Evolutionary conservation across 73 alveolate species (phyloP).

Genomic region (Urostyla sp.): DNA sequence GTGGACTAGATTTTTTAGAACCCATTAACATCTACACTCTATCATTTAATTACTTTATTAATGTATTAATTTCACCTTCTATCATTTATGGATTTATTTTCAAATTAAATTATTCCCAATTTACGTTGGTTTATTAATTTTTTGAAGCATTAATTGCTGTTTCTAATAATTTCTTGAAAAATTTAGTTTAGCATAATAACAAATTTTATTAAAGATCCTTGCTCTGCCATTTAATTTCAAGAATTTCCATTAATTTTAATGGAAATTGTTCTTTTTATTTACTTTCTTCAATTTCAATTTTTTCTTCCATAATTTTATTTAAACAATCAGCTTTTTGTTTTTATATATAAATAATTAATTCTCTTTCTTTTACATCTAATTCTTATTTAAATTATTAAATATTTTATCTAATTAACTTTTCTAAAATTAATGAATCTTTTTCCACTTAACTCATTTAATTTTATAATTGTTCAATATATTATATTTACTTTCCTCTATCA

Average conservation of each 20-base stretch:
- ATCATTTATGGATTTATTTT: too few relatives aligned
- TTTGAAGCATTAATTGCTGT: not conserved
- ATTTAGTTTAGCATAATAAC: slow-evolving; percentile 6
- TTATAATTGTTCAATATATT: not conserved
- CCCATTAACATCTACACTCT: too few relatives aligned
- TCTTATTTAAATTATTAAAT: not conserved
- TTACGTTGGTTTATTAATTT: too few relatives aligned
- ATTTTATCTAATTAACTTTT: slow-evolving; percentile 7
- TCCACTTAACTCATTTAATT: slow-evolving; percentile 18
- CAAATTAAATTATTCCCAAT: too few relatives aligned
- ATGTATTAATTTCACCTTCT: too few relatives aligned
- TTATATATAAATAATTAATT: slow-evolving; percentile 1
- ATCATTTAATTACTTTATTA: too few relatives aligned
- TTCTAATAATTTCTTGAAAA: slow-evolving; percentile 35
- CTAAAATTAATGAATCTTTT: slow-evolving; percentile 6
- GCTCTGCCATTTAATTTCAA: slow-evolving; percentile 7
- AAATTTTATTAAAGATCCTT: slow-evolving; percentile 7
- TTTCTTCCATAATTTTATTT: slow-evolving; percentile 7
- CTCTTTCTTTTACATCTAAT: slow-evolving; percentile 31
- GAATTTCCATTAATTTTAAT: slow-evolving; percentile 33
- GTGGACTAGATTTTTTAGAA: too few relatives aligned
- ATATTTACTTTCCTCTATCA: slow-evolving; percentile 24
- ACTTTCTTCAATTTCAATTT: slow-evolving; percentile 29
- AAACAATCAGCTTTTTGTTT: slow-evolving; percentile 13
- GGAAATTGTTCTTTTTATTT: slow-evolving; percentile 32